A percentile compares a stretch with the other conserved stretches of the same genome.
Conservation (phyloP, 2,329 filamentous ascomycete genomes). For the Huntiella decipiens region DNA sequence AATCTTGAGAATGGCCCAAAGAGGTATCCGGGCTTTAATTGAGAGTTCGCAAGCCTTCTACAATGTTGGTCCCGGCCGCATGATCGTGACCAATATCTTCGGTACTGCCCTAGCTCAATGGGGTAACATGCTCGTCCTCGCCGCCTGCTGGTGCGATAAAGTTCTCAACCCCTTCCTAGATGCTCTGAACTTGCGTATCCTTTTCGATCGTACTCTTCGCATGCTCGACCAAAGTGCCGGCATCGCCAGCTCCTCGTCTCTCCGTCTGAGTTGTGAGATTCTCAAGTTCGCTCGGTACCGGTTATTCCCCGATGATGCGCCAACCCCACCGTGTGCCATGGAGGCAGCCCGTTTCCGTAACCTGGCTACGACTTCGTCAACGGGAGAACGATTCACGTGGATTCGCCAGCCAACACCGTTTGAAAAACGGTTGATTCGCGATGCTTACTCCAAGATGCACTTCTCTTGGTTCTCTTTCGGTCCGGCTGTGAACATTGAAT, state of each 20-base stretch:
- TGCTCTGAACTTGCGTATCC: slow-evolving; percentile 30
- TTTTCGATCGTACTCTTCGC: slow-evolving; percentile 55
- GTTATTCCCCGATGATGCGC: slow-evolving; percentile 18
- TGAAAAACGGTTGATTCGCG: neutral
- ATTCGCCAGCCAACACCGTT: neutral
- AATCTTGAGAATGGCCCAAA: slow-evolving; percentile 34
- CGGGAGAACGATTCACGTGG: slow-evolving; percentile 2
- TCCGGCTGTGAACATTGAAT: no score
- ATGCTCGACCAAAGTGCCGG: slow-evolving; percentile 54
- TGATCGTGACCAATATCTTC: slow-evolving; percentile 89
- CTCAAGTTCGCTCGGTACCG: slow-evolving; percentile 36
- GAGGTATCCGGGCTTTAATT: slow-evolving; percentile 56
- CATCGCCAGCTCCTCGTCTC: slow-evolving; percentile 45
- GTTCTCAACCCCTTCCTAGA: slow-evolving; percentile 40
- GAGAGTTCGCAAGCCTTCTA: slow-evolving; percentile 73
- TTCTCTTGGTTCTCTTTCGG: neutral
- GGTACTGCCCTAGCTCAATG: slow-evolving; percentile 96
- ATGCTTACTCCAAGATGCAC: neutral
- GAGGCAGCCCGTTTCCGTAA: neutral
- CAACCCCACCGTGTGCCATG: neutral
- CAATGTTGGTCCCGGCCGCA: slow-evolving; percentile 39
- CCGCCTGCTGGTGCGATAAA: slow-evolving; percentile 55
- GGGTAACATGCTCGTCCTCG: slow-evolving; percentile 81
- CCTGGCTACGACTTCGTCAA: slow-evolving; percentile 3
- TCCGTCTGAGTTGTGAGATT: slow-evolving; percentile 56